These are phyloP conservation scores for Ilex paraguariensis DNA, from an alignment of 305 asterid genomes.

Conservation along the genomic window DNA sequence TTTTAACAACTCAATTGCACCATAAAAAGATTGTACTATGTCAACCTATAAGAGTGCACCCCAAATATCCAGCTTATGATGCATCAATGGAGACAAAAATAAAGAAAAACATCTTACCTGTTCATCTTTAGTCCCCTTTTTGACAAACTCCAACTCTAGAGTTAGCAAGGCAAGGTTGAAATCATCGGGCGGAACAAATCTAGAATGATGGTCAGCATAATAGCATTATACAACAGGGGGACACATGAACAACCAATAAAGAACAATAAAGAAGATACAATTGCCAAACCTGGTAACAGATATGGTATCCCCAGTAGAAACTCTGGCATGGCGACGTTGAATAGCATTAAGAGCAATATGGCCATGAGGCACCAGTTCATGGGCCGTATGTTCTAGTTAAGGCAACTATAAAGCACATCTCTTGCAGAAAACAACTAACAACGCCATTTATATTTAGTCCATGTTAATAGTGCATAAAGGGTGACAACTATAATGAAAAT, in stretches of 20 bases:
- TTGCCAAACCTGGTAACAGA: constrained; percentile 61
- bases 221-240: background rate
- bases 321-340: constrained; percentile 91
- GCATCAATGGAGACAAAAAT: background rate
- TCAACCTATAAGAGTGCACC: background rate
- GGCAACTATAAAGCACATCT: constrained; percentile 29
- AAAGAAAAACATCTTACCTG: constrained; percentile 39
- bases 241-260: constrained; percentile 3
- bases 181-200: constrained; percentile 82
- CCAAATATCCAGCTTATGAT: background rate
- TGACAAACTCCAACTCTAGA: constrained; percentile 93
- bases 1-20: background rate
- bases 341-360: constrained; percentile 75
- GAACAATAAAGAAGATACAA: background rate
- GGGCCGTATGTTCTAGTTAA: constrained; percentile 67
- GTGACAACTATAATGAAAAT: too few species aligned
- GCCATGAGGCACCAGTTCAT: constrained; percentile 56
- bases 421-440: constrained; percentile 1
- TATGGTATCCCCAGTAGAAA: constrained; percentile 73
- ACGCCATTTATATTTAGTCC: background rate
- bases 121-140: constrained; percentile 87
- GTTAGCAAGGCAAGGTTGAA: constrained; percentile 76
- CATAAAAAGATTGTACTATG: background rate
- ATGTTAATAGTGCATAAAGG: too few species aligned
- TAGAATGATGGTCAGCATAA: constrained; percentile 14